Conservation (phyloP, 2,329 filamentous ascomycete species). For the Penicillium paneum region DNA sequence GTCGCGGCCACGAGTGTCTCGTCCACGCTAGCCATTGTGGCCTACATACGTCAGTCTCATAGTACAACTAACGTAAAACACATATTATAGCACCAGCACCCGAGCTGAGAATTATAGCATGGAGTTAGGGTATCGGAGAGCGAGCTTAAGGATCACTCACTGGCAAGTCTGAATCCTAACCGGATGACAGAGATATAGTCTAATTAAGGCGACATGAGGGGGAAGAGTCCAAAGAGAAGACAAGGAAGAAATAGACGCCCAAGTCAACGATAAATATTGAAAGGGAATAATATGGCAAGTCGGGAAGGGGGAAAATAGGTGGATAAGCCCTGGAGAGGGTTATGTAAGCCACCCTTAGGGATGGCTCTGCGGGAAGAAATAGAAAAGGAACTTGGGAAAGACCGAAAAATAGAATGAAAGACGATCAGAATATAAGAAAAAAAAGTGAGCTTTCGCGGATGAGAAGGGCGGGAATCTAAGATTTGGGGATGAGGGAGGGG, state of each 20-base stretch:
- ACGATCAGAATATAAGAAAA: neutral
- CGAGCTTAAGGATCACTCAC: conserved; percentile 19
- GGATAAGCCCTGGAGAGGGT: conserved; percentile 6
- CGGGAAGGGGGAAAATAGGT: conserved; percentile 12
- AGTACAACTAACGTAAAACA: neutral
- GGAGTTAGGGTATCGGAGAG: neutral
- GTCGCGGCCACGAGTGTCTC: conserved; percentile 49
- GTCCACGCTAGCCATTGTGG: conserved; percentile 47
- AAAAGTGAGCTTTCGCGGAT: neutral
- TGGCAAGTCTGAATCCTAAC: conserved; percentile 29
- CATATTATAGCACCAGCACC: neutral
- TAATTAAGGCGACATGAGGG: conserved; percentile 33
- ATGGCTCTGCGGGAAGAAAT: neutral
- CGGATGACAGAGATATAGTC: conserved; percentile 22
- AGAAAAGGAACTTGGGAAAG: neutral
- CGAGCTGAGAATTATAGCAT: neutral
- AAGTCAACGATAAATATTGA: conserved; percentile 11
- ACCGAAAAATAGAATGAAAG: neutral
- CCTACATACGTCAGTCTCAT: conserved; percentile 25
- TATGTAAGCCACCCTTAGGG: conserved; percentile 7
- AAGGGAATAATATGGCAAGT: conserved; percentile 8
- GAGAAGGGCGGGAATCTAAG: neutral
- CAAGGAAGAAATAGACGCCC: conserved; percentile 7
- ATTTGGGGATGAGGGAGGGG: neutral
- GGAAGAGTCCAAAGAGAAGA: neutral